These are phyloP conservation scores for Trichoderma arundinaceum DNA, from an alignment of 2,329 filamentous ascomycete species.

Conservation along the genomic window DNA sequence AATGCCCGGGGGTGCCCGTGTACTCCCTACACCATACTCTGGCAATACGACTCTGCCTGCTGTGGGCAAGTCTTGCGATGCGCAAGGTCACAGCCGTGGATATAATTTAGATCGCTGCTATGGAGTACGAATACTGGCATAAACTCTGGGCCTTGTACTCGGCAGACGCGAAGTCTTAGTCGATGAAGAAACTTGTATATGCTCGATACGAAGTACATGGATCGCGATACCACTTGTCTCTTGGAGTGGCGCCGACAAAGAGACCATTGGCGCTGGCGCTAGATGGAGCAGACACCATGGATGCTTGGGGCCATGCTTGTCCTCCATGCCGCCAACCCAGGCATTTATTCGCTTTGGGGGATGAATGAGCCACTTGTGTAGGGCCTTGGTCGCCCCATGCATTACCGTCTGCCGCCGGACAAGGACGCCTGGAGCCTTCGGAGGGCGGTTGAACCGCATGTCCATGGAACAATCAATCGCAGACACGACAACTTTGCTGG, in stretches of 20 bases:
- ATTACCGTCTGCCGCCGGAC: neutral
- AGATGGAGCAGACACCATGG: no score
- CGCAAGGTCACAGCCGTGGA: constrained; percentile 9
- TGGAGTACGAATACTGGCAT: neutral
- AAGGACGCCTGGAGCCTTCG: neutral
- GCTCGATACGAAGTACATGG: no score
- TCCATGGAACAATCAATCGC: neutral
- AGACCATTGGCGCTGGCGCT: no score
- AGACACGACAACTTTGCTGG: neutral
- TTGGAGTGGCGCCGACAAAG: no score
- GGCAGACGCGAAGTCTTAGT: neutral
- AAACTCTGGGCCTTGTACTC: neutral
- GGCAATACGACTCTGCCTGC: constrained; percentile 9
- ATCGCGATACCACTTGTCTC: no score
- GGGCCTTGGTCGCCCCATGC: neutral
- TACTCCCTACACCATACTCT: constrained; percentile 10
- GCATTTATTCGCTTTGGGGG: no score
- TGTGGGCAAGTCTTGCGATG: constrained; percentile 8
- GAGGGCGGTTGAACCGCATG: neutral
- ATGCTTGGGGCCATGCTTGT: no score
- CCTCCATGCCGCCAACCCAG: no score
- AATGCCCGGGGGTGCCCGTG: neutral
- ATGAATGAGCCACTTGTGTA: neutral
- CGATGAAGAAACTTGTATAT: no score
- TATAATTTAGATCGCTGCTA: neutral